Base-by-base conservation (phyloP, 2,329 filamentous ascomycete genomes). In the Aspergillus transmontanensis region DNA sequence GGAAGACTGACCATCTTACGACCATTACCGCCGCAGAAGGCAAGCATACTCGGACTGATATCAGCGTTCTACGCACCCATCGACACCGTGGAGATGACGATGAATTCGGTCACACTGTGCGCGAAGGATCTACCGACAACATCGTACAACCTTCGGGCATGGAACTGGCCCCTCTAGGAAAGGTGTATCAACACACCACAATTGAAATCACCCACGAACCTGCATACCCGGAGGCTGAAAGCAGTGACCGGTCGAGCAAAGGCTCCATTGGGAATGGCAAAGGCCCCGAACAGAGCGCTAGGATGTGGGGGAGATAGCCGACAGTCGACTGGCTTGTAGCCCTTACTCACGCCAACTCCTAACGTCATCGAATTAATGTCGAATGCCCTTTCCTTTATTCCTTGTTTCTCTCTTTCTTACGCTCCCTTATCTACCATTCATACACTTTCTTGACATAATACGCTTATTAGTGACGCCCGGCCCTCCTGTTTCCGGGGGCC, bases 61-160 rank as follows among this genome's bases (percentile, higher is more conserved):
- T 71, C 60, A 68, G 67, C 36, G 63, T 62, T 51, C 53, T 71
- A n/a, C 66, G 65, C 48, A 70, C 64, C 1, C 65, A 64, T 34
- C 23, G 60, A 19, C 60, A 65, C 9, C 63, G 63, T 9, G 60
- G 59, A 16, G 66, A 66, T 11, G 65, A 68, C 4, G 65, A 67
- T 64, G 79, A 62, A 65, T 54, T 71, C 16, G 74, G 71, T 7
- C 41, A 57, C 14, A 65, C 69, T 0, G 73, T 73, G 10, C 78
- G 78, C 16, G 80, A 82, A 60, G 80, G 81, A 21, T 83, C 80
- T 16, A 80, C 79, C 5, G 81, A 82, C 23, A 79, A 78, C 23
- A 80, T 84, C 60, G 78, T 78, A 4, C 71, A 71, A n/a, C 60
- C 66, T 36, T 34, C 64, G 2, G 69, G 64, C n/a, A 61, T 75